phyloP scores from a whole-genome alignment of 306 rosid species.

The Urtica urens region DNA sequence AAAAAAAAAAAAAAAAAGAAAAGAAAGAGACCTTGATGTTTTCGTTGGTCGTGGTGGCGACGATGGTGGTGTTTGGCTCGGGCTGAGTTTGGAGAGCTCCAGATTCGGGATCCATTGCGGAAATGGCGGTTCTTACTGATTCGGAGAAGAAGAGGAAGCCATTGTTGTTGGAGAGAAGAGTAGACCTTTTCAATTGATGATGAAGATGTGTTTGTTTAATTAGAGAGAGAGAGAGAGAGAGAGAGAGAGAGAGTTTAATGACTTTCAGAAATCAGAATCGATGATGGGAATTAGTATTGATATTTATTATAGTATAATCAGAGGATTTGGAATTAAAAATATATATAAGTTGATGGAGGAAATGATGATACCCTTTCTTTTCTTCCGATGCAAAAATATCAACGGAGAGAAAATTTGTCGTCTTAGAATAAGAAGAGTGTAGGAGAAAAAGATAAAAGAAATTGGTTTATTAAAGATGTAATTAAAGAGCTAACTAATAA shows the following conservation, averaged over 20 bases:
- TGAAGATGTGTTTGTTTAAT: no score
- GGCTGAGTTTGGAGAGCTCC: slow-evolving; percentile 30
- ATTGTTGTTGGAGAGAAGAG: slow-evolving; percentile 22
- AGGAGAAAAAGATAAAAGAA: no score
- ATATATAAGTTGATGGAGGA: no score
- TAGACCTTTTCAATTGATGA: no score
- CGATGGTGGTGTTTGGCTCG: background rate
- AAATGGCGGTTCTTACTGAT: slow-evolving; percentile 18
- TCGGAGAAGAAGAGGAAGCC: slow-evolving; percentile 14
- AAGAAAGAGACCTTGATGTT: background rate
- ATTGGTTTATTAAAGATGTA: background rate
- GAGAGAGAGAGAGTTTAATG: slow-evolving; percentile 11
- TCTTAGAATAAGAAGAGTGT: no score
- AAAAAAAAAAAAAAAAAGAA: background rate
- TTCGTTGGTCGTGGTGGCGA: background rate
- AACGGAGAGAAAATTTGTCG: background rate
- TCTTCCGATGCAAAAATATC: background rate
- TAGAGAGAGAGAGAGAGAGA: slow-evolving; percentile 5
- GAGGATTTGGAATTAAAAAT: background rate
- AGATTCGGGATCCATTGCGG: slow-evolving; percentile 71
- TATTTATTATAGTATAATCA: no score
- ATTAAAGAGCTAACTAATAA: background rate
- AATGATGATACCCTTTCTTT: background rate
- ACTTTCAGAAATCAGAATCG: background rate
- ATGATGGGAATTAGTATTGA: background rate